phyloP scores from a whole-genome alignment of 257 asterid genomes.

The Solanum habrochaites region DNA sequence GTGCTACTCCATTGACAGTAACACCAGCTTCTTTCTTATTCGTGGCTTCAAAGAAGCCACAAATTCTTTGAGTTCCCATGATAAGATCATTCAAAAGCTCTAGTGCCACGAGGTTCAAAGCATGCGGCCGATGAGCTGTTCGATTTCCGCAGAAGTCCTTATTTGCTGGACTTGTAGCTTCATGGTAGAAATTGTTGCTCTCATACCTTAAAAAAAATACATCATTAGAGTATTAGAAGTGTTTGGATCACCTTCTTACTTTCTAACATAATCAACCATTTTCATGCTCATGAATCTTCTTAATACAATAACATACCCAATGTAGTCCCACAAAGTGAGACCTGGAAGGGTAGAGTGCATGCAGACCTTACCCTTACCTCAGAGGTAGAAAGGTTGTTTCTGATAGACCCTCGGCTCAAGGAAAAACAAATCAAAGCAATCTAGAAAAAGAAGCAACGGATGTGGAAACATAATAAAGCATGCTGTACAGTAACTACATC shows the following conservation, averaged over 20 bases:
- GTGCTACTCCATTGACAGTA: slow-evolving; percentile 52
- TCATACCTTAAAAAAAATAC: slow-evolving; percentile 40
- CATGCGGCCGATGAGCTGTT: slow-evolving; percentile 32
- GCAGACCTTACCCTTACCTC: not conserved
- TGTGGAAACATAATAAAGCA: not conserved
- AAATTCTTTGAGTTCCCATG: slow-evolving; percentile 48
- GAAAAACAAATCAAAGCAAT: not conserved
- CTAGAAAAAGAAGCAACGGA: not conserved
- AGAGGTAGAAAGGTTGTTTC: not conserved
- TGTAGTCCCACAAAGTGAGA: not conserved
- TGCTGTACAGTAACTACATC: not conserved
- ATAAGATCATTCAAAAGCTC: slow-evolving; percentile 40
- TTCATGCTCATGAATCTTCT: not conserved
- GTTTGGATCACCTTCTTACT: not conserved
- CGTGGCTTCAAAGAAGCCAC: slow-evolving; percentile 46
- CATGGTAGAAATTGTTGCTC: slow-evolving; percentile 59
- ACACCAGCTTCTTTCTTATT: slow-evolving; percentile 11
- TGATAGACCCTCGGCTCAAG: not conserved
- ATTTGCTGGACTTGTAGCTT: slow-evolving; percentile 54
- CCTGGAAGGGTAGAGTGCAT: not conserved
- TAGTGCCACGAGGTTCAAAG: slow-evolving; percentile 24
- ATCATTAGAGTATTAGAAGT: not conserved
- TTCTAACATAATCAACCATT: not conserved
- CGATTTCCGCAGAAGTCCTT: slow-evolving; percentile 48
- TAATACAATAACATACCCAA: not conserved